Conservation (phyloP, 2,329 filamentous ascomycete genomes). For the Penicillium expansum region DNA sequence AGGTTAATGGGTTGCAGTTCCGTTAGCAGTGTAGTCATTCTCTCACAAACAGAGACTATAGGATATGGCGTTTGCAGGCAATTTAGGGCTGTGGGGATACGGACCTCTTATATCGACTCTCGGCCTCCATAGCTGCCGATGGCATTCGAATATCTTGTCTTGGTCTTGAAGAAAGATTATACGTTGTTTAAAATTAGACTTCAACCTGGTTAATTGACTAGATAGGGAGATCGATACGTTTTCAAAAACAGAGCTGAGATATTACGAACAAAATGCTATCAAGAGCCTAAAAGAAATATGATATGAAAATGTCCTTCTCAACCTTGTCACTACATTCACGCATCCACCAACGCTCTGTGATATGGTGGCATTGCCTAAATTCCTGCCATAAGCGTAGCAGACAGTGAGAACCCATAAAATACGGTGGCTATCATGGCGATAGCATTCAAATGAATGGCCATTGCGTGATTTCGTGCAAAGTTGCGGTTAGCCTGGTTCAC, state of each 20-base stretch:
- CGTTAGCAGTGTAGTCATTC: not conserved
- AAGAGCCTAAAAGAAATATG: not conserved
- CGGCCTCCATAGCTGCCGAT: no score
- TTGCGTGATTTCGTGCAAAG: constrained; percentile 41
- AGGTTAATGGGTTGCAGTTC: no score
- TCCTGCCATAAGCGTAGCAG: constrained; percentile 10
- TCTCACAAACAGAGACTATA: not conserved
- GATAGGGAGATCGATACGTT: no score
- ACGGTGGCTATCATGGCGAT: constrained; percentile 36
- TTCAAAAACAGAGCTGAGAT: not conserved
- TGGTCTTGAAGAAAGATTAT: not conserved
- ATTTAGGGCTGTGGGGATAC: not conserved
- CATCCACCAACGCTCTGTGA: not conserved
- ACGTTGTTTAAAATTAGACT: no score
- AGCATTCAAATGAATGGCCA: constrained; percentile 46
- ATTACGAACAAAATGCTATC: no score
- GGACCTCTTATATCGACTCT: no score
- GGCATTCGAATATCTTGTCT: not conserved
- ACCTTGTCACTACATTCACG: not conserved
- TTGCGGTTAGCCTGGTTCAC: constrained; percentile 27
- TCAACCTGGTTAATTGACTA: no score
- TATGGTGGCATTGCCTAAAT: not conserved
- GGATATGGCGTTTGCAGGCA: not conserved
- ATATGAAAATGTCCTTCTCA: not conserved
- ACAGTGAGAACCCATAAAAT: constrained; percentile 29